phyloP scores from a whole-genome alignment of 768 basidiomycete species.

The Suillus subaureus region DNA sequence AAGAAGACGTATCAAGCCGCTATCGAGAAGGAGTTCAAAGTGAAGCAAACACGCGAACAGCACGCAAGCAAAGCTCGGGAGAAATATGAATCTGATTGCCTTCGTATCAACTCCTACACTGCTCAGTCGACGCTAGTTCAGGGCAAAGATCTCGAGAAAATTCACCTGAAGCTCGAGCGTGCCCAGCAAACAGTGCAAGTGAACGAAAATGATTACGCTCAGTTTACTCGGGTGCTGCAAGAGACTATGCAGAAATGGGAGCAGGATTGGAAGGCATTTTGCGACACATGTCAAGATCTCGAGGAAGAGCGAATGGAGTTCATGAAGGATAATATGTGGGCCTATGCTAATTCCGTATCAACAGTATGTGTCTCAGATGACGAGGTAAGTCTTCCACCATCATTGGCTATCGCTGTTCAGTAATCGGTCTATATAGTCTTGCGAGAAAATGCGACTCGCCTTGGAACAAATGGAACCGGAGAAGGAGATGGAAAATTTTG shows the following conservation, averaged over 20 bases:
- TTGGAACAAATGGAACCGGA: constrained; percentile 90
- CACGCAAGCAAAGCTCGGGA: constrained; percentile 89
- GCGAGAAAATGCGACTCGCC: constrained; percentile 83
- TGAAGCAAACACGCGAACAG: constrained; percentile 82
- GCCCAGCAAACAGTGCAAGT: constrained; percentile 87
- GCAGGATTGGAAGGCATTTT: constrained; percentile 90
- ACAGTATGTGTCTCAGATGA: constrained; percentile 95
- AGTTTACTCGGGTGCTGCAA: constrained; percentile 76
- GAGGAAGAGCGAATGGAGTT: constrained; percentile 96
- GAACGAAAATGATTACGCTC: constrained; percentile 92
- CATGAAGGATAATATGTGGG: constrained; percentile 95
- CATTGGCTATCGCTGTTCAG: neutral
- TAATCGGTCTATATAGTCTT: constrained; percentile 64
- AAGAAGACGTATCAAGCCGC: constrained; percentile 71
- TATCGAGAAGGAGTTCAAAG: constrained; percentile 91
- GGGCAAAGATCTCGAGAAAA: constrained; percentile 91
- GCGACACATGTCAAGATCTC: constrained; percentile 92
- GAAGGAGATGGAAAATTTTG: constrained; percentile 87
- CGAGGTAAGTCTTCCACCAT: constrained; percentile 61
- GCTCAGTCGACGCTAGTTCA: constrained; percentile 90
- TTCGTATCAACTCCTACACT: constrained; percentile 91
- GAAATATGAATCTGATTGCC: constrained; percentile 91
- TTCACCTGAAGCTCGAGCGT: constrained; percentile 82
- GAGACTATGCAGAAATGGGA: constrained; percentile 90
- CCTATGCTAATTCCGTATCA: constrained; percentile 94